Evolutionary conservation across 108 stramenopile genomes (phyloP).

Genomic region (Pseudonitzschia multiseries): DNA sequence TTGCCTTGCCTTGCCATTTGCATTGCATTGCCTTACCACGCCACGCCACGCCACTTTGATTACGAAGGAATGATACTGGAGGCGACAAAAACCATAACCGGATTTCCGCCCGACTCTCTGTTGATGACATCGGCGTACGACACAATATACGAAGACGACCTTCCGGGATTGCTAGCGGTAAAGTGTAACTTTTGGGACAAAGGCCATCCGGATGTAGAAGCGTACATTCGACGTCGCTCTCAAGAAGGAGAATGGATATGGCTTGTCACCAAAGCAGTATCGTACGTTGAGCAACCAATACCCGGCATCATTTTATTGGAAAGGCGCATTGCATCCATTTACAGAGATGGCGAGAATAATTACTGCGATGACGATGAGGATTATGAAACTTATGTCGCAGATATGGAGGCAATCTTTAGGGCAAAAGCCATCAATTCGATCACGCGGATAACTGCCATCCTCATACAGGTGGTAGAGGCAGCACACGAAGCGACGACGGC

Average conservation of each 20-base stretch:
- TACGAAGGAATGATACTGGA: constrained; percentile 75
- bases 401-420: constrained; percentile 29
- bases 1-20: no score
- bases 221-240: constrained; percentile 62
- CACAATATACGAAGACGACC: constrained; percentile 73
- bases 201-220: constrained; percentile 71
- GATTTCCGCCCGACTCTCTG: constrained; percentile 70
- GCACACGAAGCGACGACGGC: constrained; percentile 37
- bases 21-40: no score
- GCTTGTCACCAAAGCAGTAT: constrained; percentile 69
- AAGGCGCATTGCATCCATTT: constrained; percentile 11
- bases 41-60: no score
- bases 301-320: constrained; percentile 71
- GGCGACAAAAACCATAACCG: constrained; percentile 78
- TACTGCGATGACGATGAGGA: constrained; percentile 28
- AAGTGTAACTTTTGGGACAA: constrained; percentile 87
- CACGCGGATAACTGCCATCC: constrained; percentile 62
- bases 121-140: constrained; percentile 85
- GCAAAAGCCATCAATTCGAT: constrained; percentile 50
- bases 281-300: constrained; percentile 63
- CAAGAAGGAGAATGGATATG: constrained; percentile 75
- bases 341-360: background rate
- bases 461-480: constrained; percentile 70
- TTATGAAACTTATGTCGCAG: background rate
- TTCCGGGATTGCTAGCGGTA: constrained; percentile 69